Conservation (phyloP, 2,329 filamentous ascomycete genomes). For the Ceratocystis cubensis region DNA sequence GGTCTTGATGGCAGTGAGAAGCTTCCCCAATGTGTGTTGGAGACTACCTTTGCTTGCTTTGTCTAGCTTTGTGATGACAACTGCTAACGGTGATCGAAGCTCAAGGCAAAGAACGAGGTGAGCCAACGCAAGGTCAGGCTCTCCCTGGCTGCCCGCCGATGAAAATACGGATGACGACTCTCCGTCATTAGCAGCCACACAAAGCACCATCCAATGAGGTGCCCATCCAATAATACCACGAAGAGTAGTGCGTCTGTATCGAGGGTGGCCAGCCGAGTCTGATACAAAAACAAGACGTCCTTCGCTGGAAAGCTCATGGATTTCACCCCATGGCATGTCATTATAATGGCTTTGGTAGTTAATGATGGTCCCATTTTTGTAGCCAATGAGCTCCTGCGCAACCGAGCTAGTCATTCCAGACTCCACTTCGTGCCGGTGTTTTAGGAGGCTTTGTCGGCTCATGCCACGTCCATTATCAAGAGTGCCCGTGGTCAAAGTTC, state of each 20-base stretch:
- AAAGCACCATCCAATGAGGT: slow-evolving; percentile 84
- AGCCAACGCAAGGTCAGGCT: slow-evolving; percentile 59
- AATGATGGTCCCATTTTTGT: slow-evolving; percentile 49
- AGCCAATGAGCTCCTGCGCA: slow-evolving; percentile 85
- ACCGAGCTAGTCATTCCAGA: slow-evolving; percentile 91
- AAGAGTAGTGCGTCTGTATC: slow-evolving; percentile 78
- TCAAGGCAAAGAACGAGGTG: slow-evolving; percentile 79
- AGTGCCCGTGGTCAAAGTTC: slow-evolving; percentile 74
- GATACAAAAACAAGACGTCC: slow-evolving; percentile 77
- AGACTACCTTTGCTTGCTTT: slow-evolving; percentile 62
- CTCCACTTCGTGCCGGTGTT: slow-evolving; percentile 83
- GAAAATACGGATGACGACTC: slow-evolving; percentile 29
- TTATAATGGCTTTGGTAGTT: slow-evolving; percentile 72
- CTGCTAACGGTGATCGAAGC: slow-evolving; percentile 60
- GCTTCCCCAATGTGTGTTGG: slow-evolving; percentile 54
- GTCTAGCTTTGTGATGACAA: slow-evolving; percentile 86
- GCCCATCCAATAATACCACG: slow-evolving; percentile 90
- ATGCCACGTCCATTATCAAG: slow-evolving; percentile 88
- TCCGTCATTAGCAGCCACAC: slow-evolving; percentile 67
- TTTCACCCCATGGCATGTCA: slow-evolving; percentile 86
- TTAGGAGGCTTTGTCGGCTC: slow-evolving; percentile 74
- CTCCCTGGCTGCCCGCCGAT: background rate
- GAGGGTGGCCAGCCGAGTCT: slow-evolving; percentile 82
- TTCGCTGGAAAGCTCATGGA: slow-evolving; percentile 63
- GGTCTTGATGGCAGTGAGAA: slow-evolving; percentile 66